Evolutionary conservation across 805 yeast species (phyloP), one percentile per base, ranked within the genome.

Genomic region (Yarrowia sp.): DNA sequence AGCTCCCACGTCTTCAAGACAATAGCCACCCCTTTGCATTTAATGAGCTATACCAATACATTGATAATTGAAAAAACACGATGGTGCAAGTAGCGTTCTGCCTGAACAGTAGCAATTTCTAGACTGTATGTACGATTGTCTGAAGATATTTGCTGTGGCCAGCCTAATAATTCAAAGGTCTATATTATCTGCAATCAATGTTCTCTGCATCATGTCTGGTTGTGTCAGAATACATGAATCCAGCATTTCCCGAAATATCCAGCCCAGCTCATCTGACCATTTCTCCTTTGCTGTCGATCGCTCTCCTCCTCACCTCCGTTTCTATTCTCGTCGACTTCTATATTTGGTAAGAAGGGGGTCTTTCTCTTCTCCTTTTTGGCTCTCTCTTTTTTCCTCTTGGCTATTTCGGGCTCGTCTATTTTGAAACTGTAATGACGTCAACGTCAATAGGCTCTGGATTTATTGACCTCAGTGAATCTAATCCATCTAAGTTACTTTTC

Each of bases 1-100:
- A 14, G 34, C n/a, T 19, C 15, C 50, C 36, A 15, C 19, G 30
- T 12, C 49, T 7, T 19, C 30, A 9, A 44, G 30, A 17, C 58
- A 52, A 52, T 52, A 52, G 43, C 58, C 58, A 52, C 58, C 58
- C 58, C 58, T 52, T 52, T 52, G 58, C 58, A 52, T 52, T 52
- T 52, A 52, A 52, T 52, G 58, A 52, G 58, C 58, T 52, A 52
- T 38, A 50, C n/a, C 24, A 10, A 36, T 33, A 50, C 17, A 50
- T n/a, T 17, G n/a, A 6, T 12, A 33, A 14, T 46, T 20, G 50
- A 20, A 13, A 46, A 10, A 36, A n/a, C n/a, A n/a, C n/a, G n/a
- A n/a, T n/a, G n/a, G n/a, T n/a, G n/a, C n/a, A n/a, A n/a, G n/a
- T n/a, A n/a, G n/a, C n/a, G n/a, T n/a, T n/a, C n/a, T n/a, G n/a